phyloP scores from a whole-genome alignment of 192 early-diverging fungal species.

The Coemansia erecta region DNA sequence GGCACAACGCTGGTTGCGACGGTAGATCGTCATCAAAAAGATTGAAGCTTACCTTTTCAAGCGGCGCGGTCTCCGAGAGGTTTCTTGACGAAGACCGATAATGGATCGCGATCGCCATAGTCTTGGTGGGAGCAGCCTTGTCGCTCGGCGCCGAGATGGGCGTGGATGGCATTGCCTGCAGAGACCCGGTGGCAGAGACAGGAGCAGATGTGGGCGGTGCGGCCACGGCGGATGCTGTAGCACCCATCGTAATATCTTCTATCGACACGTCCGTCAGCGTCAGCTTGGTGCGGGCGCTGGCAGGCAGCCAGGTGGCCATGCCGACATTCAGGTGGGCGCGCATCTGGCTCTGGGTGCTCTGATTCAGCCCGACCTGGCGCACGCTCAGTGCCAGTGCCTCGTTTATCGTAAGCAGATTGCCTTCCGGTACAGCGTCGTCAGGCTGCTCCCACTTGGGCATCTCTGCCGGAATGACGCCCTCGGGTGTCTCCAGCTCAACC shows the following conservation, averaged over 20 bases:
- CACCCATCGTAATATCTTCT: conserved; percentile 15
- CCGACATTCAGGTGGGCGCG: conserved; percentile 31
- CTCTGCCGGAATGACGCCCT: conserved; percentile 26
- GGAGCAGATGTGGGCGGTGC: not conserved
- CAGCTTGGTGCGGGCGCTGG: conserved; percentile 22
- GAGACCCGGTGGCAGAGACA: not conserved
- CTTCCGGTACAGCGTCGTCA: conserved; percentile 22
- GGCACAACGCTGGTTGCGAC: not conserved
- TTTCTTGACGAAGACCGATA: not conserved
- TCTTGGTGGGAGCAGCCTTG: not conserved
- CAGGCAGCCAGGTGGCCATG: conserved; percentile 34
- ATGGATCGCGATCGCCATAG: conserved; percentile 1
- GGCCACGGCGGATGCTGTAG: not conserved
- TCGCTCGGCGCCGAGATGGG: not conserved
- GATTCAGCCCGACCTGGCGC: conserved; percentile 17
- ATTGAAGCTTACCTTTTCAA: conserved; percentile 8
- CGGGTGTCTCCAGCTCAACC: not conserved
- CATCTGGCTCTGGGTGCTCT: conserved; percentile 18
- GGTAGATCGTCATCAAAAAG: not conserved
- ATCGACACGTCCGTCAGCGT: conserved; percentile 40
- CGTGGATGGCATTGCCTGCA: not conserved
- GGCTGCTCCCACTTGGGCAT: conserved; percentile 30
- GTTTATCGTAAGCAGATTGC: conserved; percentile 26
- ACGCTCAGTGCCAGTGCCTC: conserved; percentile 31
- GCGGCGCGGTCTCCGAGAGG: not conserved